phyloP scores from a whole-genome alignment of 805 yeast species.

The Candida cerambycidarum region DNA sequence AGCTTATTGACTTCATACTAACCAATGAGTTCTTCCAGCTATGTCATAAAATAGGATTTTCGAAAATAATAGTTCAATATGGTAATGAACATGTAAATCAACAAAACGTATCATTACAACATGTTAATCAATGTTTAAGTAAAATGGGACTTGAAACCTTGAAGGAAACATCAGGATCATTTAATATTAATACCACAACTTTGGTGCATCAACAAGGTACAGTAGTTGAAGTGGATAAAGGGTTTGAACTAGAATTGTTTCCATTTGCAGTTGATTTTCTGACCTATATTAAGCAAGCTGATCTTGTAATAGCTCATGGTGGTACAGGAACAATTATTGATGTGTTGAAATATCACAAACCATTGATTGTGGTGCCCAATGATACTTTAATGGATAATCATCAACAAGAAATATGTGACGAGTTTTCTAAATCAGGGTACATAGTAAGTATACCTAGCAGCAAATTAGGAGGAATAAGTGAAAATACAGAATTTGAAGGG shows the following conservation, averaged over 20 bases:
- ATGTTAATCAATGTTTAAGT: conserved; percentile 20
- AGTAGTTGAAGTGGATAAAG: not conserved
- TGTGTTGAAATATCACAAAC: conserved; percentile 54
- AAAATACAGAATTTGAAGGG: not conserved
- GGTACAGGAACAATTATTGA: conserved; percentile 91
- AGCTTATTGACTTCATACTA: conserved; percentile 38
- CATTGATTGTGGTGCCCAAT: conserved; percentile 71
- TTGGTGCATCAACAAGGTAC: not conserved
- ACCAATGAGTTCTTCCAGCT: conserved; percentile 5
- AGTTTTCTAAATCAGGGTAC: conserved; percentile 15
- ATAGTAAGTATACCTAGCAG: conserved; percentile 10
- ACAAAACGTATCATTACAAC: conserved; percentile 22
- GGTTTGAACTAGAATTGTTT: conserved; percentile 18
- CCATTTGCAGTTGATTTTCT: conserved; percentile 28
- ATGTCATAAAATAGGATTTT: not conserved
- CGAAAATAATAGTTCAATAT: conserved; percentile 22
- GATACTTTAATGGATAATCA: conserved; percentile 81
- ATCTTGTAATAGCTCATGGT: conserved; percentile 82
- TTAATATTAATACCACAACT: not conserved
- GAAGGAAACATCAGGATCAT: not conserved
- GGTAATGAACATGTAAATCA: conserved; percentile 29
- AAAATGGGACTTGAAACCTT: not conserved
- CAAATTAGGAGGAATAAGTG: not conserved
- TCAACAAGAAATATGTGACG: conserved; percentile 68
- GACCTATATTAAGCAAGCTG: conserved; percentile 43